Evolutionary conservation across 2,329 filamentous ascomycete genomes (phyloP).

Genomic region (Diplodia intermedia): DNA sequence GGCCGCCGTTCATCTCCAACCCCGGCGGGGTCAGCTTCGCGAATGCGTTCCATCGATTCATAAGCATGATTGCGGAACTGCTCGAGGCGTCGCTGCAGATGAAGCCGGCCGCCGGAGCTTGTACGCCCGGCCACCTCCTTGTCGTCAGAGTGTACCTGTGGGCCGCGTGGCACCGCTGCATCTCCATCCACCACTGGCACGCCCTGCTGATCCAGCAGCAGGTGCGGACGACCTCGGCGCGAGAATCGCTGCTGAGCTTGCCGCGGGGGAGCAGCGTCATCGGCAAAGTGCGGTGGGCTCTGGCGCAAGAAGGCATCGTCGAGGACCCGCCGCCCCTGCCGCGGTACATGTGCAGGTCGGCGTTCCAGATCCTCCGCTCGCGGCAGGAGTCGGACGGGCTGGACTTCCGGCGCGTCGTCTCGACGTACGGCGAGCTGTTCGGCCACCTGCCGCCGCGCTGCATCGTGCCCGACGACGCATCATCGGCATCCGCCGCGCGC

Average conservation of each 20-base stretch:
- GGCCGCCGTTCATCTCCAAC: not conserved
- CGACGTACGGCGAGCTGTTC: not conserved
- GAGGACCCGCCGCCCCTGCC: not conserved
- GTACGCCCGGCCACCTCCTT: not conserved
- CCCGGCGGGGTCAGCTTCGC: not conserved
- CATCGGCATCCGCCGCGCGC: too few relatives aligned
- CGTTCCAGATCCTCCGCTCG: not conserved
- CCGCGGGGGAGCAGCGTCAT: not conserved
- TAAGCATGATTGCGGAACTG: not conserved
- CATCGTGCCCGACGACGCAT: not conserved
- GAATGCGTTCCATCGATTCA: not conserved
- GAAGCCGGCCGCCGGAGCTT: not conserved
- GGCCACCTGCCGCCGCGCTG: not conserved
- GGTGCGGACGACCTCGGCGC: not conserved
- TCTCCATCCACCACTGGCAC: not conserved
- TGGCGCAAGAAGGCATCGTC: not conserved
- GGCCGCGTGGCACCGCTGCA: not conserved
- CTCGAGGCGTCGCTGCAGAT: not conserved
- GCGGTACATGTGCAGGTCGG: not conserved
- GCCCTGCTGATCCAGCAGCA: not conserved
- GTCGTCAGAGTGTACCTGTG: not conserved
- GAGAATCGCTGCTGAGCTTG: not conserved
- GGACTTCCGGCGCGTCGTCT: not conserved
- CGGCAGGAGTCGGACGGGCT: not conserved
- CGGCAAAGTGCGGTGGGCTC: not conserved